Conservation (phyloP, 2,329 filamentous ascomycete genomes). For the Aspergillus carbonarius region DNA sequence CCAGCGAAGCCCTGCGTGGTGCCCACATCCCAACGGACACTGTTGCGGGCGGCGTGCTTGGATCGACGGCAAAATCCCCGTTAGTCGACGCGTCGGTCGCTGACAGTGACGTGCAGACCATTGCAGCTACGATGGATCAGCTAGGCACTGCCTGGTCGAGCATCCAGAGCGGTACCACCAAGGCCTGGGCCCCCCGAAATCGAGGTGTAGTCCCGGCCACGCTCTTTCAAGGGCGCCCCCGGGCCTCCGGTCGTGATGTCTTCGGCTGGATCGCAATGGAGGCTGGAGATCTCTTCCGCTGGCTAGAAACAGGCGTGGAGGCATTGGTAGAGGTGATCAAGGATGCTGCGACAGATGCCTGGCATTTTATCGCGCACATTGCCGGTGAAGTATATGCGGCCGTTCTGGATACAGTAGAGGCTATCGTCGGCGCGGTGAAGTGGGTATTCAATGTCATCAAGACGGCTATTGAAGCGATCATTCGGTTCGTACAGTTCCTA, state of each 20-base stretch:
- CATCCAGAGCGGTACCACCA: not conserved
- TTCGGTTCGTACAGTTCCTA: conserved; percentile 11
- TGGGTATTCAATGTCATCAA: conserved; percentile 13
- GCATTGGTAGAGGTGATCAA: not conserved
- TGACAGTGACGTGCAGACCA: not conserved
- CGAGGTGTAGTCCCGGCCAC: not conserved
- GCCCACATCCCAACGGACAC: not conserved
- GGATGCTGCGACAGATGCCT: not conserved
- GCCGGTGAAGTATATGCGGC: conserved; percentile 11
- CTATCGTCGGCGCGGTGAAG: conserved; percentile 9
- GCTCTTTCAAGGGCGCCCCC: not conserved
- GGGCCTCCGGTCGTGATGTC: not conserved
- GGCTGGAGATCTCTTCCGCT: conserved; percentile 2
- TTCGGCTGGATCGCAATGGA: conserved; percentile 1
- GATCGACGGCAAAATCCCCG: not conserved
- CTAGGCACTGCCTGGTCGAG: not conserved
- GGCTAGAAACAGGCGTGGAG: not conserved
- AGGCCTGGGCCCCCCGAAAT: not conserved
- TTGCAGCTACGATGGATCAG: not conserved
- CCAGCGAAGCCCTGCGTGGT: not conserved
- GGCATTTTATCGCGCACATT: conserved; percentile 10
- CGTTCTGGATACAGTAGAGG: conserved; percentile 13
- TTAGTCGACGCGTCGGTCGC: not conserved
- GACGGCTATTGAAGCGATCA: conserved; percentile 3
- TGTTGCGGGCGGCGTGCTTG: conserved; percentile 1